A percentile compares a stretch with the other conserved stretches of the same genome.
Conservation (phyloP, 2,329 filamentous ascomycete genomes). For the Claviceps monticola region DNA sequence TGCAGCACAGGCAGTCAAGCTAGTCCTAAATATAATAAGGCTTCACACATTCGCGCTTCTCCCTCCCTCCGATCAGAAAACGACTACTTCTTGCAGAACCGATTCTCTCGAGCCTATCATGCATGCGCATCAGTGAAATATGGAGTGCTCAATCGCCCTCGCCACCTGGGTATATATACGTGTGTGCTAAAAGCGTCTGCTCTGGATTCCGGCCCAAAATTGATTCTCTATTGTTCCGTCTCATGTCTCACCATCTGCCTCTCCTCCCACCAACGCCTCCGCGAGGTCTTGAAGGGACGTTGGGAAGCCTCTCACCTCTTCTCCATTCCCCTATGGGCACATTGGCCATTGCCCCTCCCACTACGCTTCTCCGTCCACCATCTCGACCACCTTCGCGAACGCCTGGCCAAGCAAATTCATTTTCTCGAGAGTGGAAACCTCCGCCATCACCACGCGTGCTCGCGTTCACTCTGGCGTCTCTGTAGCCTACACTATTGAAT, state of each 20-base stretch:
- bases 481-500: slow-evolving; percentile 5
- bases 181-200: not conserved
- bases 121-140: not conserved
- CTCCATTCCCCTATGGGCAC: slow-evolving; percentile 49
- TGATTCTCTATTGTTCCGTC: not conserved
- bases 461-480: slow-evolving; percentile 10
- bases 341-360: slow-evolving; percentile 18
- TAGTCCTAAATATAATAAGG: slow-evolving; percentile 27
- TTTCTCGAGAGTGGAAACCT: slow-evolving; percentile 13
- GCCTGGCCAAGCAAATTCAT: slow-evolving; percentile 19
- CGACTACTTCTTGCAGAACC: not conserved
- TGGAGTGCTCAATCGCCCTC: not conserved
- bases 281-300: slow-evolving; percentile 24
- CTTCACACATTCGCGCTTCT: slow-evolving; percentile 2
- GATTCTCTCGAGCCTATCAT: not conserved
- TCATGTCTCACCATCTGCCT: slow-evolving; percentile 15
- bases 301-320: slow-evolving; percentile 48
- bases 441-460: slow-evolving; percentile 14
- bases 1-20: slow-evolving; percentile 5
- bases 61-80: slow-evolving; percentile 6
- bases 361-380: slow-evolving; percentile 25
- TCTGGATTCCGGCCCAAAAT: too few relatives aligned
- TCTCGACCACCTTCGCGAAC: slow-evolving; percentile 21
- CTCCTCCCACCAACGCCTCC: slow-evolving; percentile 12
- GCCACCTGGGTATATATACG: slow-evolving; percentile 18